Percentiles rank a stretch among this genome's conserved stretches.
Conservation (phyloP, 192 early-diverging fungal genomes). For the Gamsiella multidivaricata region DNA sequence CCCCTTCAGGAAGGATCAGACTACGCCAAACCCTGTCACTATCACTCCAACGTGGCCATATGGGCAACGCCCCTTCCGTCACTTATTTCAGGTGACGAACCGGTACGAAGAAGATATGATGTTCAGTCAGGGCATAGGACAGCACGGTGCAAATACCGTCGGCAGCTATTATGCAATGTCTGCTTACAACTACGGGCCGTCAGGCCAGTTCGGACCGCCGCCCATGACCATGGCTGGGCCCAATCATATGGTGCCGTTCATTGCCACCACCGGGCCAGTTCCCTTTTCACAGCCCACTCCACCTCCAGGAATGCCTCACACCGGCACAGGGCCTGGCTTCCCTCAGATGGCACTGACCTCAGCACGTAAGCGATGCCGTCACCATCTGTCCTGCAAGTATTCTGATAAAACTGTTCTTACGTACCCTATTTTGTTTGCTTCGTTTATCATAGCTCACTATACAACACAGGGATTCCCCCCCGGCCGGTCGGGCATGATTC, state of each 20-base stretch:
- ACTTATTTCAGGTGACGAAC: conserved; percentile 60
- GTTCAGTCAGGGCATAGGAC: conserved; percentile 51
- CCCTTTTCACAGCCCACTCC: conserved; percentile 41
- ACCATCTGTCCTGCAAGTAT: neutral
- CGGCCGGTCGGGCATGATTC: conserved; percentile 60
- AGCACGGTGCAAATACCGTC: conserved; percentile 53
- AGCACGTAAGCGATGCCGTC: conserved; percentile 39
- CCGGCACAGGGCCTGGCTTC: conserved; percentile 60
- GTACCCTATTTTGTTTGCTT: neutral
- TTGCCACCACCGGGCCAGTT: conserved; percentile 18
- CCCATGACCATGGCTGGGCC: conserved; percentile 61
- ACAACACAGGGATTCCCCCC: conserved; percentile 63
- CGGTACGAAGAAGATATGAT: conserved; percentile 63
- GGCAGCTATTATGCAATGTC: conserved; percentile 56
- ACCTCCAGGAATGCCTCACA: conserved; percentile 41
- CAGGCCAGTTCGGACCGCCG: conserved; percentile 57
- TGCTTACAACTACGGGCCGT: conserved; percentile 38
- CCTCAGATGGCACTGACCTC: conserved; percentile 64
- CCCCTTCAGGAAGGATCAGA: conserved; percentile 60
- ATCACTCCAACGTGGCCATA: conserved; percentile 68
- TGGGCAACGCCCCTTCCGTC: conserved; percentile 62
- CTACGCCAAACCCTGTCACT: conserved; percentile 31
- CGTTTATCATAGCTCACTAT: conserved; percentile 49
- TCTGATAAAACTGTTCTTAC: conserved; percentile 11
- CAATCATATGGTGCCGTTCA: conserved; percentile 46